These are phyloP conservation scores for Lolium multiflorum DNA, from an alignment of 176 grass and related monocot species.

Conservation along the genomic window DNA sequence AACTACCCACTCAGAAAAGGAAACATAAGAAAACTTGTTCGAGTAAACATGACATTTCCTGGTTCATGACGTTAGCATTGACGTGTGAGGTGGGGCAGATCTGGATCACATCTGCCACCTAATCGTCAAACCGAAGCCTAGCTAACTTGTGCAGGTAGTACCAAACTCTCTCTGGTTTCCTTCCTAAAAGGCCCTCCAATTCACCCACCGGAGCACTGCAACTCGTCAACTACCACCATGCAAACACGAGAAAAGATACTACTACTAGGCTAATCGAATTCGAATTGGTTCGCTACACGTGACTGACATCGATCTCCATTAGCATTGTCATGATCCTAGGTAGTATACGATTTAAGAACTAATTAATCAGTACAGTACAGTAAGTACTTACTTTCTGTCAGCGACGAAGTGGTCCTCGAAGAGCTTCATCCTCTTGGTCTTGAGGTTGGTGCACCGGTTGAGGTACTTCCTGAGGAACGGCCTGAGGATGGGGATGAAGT, in stretches of 20 bases:
- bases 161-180: background rate
- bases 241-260: background rate
- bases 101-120: background rate
- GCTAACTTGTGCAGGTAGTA: slow-evolving; percentile 6
- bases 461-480: slow-evolving; percentile 83
- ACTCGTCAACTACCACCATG: slow-evolving; percentile 2
- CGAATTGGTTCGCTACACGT: background rate
- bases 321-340: background rate
- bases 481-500: slow-evolving; percentile 90
- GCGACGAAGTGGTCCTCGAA: slow-evolving; percentile 87
- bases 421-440: slow-evolving; percentile 70
- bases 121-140: background rate
- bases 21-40: too few relatives aligned
- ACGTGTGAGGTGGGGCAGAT: background rate
- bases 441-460: slow-evolving; percentile 74
- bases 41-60: background rate
- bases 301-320: too few relatives aligned
- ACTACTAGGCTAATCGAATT: background rate
- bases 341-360: too few relatives aligned
- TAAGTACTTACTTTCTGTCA: slow-evolving; percentile 71
- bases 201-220: background rate
- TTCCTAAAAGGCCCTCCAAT: too few relatives aligned
- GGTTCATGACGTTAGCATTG: background rate
- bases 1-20: too few relatives aligned
- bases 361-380: too few relatives aligned